These are phyloP conservation scores for Setaria viridis DNA, from an alignment of 202 grass and related monocot species.

Conservation along the genomic window DNA sequence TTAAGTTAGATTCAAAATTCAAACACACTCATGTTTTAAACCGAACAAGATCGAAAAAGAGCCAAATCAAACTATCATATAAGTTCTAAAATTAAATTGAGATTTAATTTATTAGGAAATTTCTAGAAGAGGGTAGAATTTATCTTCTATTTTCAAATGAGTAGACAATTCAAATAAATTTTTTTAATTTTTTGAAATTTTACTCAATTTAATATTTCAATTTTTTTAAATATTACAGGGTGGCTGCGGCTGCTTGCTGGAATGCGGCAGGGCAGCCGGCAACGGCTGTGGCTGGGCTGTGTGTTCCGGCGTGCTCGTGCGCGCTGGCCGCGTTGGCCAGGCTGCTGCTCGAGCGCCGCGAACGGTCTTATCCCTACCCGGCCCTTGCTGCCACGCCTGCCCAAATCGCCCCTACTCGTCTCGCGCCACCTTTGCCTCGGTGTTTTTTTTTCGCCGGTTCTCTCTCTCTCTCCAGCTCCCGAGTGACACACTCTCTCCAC, in stretches of 20 bases:
- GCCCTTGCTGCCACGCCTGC: slow-evolving; percentile 14
- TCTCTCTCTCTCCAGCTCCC: neutral
- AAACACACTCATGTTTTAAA: too few species aligned
- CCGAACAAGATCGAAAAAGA: too few species aligned
- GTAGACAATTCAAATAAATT: too few species aligned
- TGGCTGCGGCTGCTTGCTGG: neutral
- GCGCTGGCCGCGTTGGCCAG: slow-evolving; percentile 17
- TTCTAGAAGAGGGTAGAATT: too few species aligned
- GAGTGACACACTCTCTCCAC: slow-evolving; percentile 21
- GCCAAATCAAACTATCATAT: too few species aligned
- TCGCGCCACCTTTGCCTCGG: slow-evolving; percentile 3
- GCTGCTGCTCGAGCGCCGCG: neutral
- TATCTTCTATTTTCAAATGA: too few species aligned
- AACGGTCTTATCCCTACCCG: slow-evolving; percentile 35
- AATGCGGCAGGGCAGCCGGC: neutral
- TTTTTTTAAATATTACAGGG: too few species aligned
- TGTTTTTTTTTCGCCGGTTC: neutral
- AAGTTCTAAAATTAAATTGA: too few species aligned
- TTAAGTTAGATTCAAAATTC: too few species aligned
- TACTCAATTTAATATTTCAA: too few species aligned
- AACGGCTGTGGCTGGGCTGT: slow-evolving; percentile 6
- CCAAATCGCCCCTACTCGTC: slow-evolving; percentile 1
- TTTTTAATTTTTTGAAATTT: too few species aligned
- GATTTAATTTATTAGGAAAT: too few species aligned
- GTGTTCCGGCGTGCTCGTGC: neutral